phyloP scores from a whole-genome alignment of 2,329 filamentous ascomycete genomes.

The Phaeophleospora eucalypticola region DNA sequence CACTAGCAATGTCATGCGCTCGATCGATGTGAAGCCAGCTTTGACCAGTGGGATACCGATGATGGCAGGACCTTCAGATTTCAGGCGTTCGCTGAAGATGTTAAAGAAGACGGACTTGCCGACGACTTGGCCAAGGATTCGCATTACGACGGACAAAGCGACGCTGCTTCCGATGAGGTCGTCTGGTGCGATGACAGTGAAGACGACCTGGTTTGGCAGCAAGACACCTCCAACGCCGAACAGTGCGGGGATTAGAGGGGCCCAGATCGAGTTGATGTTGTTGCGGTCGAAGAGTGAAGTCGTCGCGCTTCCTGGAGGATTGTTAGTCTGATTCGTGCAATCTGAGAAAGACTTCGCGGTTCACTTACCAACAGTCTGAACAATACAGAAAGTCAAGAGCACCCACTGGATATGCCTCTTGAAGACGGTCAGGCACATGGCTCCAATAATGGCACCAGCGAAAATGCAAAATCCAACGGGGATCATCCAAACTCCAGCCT shows the following conservation, averaged over 20 bases:
- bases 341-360: not conserved
- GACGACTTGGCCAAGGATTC: conserved; percentile 61
- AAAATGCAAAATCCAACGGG: conserved; percentile 62
- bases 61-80: conserved; percentile 45
- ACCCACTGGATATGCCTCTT: conserved; percentile 56
- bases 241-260: conserved; percentile 54
- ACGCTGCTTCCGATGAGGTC: conserved; percentile 65
- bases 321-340: not conserved
- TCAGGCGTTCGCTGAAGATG: conserved; percentile 46
- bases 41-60: conserved; percentile 35
- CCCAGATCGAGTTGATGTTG: conserved; percentile 30
- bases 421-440: conserved; percentile 55
- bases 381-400: conserved; percentile 54
- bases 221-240: conserved; percentile 64
- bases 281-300: conserved; percentile 20
- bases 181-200: conserved; percentile 64
- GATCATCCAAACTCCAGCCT: conserved; percentile 57
- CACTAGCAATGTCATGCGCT: conserved; percentile 10
- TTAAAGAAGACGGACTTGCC: conserved; percentile 47
- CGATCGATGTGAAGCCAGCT: conserved; percentile 7
- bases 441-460: conserved; percentile 54
- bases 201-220: conserved; percentile 62
- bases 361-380: conserved; percentile 57
- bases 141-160: conserved; percentile 62
- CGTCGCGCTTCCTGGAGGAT: conserved; percentile 18